Evolutionary conservation across 352 stramenopile genomes (phyloP), one percentile per base, ranked within the genome.

Genomic region (Globisporangium parvum): DNA sequence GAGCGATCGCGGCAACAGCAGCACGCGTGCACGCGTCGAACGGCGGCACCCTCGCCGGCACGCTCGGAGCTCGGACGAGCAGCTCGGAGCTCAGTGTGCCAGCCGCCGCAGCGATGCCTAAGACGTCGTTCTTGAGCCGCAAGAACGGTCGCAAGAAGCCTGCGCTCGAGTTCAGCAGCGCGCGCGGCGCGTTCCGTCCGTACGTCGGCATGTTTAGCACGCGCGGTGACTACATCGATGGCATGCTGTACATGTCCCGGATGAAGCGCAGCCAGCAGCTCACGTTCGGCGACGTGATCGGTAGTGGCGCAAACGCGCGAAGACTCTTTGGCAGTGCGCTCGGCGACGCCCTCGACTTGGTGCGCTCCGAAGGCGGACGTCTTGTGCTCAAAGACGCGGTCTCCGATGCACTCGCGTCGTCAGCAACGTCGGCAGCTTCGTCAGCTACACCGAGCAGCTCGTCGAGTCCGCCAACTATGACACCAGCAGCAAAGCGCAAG

Each of bases 221-320:
- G 5, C 67, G 83, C 6, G 85, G 85, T 5, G 80, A 93, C 18
- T 94, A 94, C 60, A 75, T 93, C 21, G 83, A 94, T 4, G 85
- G 85, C 3, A 87, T 93, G 77, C 50, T 94, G 14, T 94, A 94
- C 60, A 93, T 93, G 80, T 89, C 80, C 6, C 78, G 83, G 40
- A 94, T 94, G 85, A 90, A 91, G 61, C 70, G 70, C 23, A 87
- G 73, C 46, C 76, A 80, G 18, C 69, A 76, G 54, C 59, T 76
- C 18, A 68, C 72, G 5, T 73, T 75, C n/a, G 70, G 73, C 4
- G 53, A 47, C n/a, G 17, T 47, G 6, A 2, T 47, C n/a, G 41
- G 41, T 3, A 47, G 6, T 26, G 41, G 41, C 15, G 41, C 41
- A 3, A 18, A 47, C 17, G 49, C 15, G 39, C 37, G 8, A 18